These are phyloP conservation scores for Aspergillus sparsus DNA, from an alignment of 495 filamentous ascomycete species.

Conservation along the genomic window DNA sequence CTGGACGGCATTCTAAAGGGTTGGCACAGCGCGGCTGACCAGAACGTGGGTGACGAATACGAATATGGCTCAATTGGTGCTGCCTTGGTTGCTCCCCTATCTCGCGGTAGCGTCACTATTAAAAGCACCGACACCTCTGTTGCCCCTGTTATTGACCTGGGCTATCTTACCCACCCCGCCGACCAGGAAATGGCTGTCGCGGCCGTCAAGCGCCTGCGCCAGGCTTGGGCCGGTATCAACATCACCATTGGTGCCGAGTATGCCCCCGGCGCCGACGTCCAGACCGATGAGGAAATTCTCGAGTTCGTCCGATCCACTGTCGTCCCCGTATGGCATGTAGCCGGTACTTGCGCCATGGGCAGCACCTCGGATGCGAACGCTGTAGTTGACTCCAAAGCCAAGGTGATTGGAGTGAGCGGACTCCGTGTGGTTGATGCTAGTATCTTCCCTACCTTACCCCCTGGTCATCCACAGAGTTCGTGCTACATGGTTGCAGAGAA, in stretches of 20 bases:
- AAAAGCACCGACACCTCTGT: conserved; percentile 31
- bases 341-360: conserved; percentile 27
- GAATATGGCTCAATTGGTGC: conserved; percentile 46
- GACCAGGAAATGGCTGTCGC: conserved; percentile 52
- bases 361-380: not conserved
- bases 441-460: conserved; percentile 41
- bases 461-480: too few relatives aligned
- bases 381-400: conserved; percentile 50
- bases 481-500: too few relatives aligned
- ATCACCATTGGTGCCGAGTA: conserved; percentile 36
- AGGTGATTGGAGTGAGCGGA: conserved; percentile 47
- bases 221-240: conserved; percentile 9
- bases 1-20: conserved; percentile 27
- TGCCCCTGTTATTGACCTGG: conserved; percentile 50
- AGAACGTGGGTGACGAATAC: conserved; percentile 32
- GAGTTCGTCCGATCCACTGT: not conserved
- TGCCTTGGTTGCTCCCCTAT: conserved; percentile 47
- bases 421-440: conserved; percentile 59
- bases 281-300: not conserved
- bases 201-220: conserved; percentile 42
- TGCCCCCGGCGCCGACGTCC: conserved; percentile 40
- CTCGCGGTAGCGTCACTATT: conserved; percentile 58
- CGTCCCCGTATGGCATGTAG: not conserved
- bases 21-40: conserved; percentile 15
- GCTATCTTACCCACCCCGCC: conserved; percentile 44